Evolutionary conservation across 2,329 filamentous ascomycete species (phyloP), one percentile per base, ranked within the genome.

Genomic region (Aureobasidium lini): DNA sequence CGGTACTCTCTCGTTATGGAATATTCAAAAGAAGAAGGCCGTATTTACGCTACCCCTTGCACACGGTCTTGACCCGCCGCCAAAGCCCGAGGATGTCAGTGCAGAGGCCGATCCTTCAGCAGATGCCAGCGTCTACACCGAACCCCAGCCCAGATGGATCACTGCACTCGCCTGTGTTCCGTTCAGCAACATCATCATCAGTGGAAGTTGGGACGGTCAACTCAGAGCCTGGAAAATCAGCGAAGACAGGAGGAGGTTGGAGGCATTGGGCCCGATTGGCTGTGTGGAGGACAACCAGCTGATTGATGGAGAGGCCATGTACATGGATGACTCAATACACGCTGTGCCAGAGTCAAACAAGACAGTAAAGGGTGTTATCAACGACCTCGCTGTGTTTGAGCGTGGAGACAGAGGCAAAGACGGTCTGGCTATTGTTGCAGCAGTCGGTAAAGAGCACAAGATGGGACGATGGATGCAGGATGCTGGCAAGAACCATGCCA

Each of bases 181-280:
- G 0, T 96, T 92, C 72, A 93, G 90, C 5, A 91, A 99, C 68
- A 78, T 96, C 53, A 84, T 99, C 60, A 79, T 99, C 53, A 95
- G 86, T 64, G 94, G 93, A 34, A 96, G 90, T 73, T 99, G 93
- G 92, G 94, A 95, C 70, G 94, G 94, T 2, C 85, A 84, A 72
- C 81, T 99, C 60, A 81, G 93, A 52, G 87, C 87, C 5, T 99
- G 94, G 94, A 85, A 82, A 62, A 80, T 99, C 18, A 88, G 85
- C 57, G 84, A 89, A 43, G 93, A 96, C 71, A 94, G 92, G 75
- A 84, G 84, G 71, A 85, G 81, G 64, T 82, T 99, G 46, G 86
- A 94, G 67, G 75, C 83, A 0, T 73, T 90, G 7, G 91, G 90
- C 1, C 79, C 84, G 1, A 76, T 94, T 32, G 87, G 84, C 11